phyloP scores from a whole-genome alignment of 1,284 basidiomycete genomes.

The Irpex sp. region DNA sequence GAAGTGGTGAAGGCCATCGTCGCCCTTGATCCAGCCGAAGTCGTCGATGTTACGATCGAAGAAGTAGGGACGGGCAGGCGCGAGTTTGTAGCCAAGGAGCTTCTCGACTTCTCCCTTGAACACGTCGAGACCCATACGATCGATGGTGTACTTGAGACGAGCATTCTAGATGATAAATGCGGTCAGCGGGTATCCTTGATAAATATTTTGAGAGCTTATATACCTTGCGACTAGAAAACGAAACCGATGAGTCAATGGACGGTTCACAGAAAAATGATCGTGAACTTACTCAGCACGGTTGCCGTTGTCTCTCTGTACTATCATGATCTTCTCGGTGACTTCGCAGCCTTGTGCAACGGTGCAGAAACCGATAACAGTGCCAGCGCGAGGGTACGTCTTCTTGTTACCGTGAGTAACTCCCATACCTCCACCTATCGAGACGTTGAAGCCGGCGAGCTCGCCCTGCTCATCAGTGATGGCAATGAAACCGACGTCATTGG shows the following conservation, averaged over 20 bases:
- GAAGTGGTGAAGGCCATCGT: slow-evolving; percentile 89
- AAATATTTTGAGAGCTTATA: not conserved
- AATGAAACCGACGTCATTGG: slow-evolving; percentile 95
- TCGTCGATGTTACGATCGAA: slow-evolving; percentile 93
- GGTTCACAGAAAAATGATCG: not conserved
- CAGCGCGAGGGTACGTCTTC: slow-evolving; percentile 94
- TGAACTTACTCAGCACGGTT: slow-evolving; percentile 81
- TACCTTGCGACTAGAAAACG: slow-evolving; percentile 20
- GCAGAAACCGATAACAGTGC: slow-evolving; percentile 89
- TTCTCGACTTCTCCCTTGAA: slow-evolving; percentile 93
- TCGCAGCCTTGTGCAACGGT: slow-evolving; percentile 81
- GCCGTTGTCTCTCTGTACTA: slow-evolving; percentile 93
- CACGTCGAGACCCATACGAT: slow-evolving; percentile 82
- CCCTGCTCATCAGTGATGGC: slow-evolving; percentile 78
- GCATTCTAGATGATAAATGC: slow-evolving; percentile 54
- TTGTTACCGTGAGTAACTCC: slow-evolving; percentile 99
- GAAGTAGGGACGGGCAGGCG: slow-evolving; percentile 68
- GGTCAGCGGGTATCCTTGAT: not conserved
- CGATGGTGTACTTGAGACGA: slow-evolving; percentile 95
- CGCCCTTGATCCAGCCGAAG: slow-evolving; percentile 88
- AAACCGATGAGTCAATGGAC: slow-evolving; percentile 3
- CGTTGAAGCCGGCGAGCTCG: slow-evolving; percentile 84
- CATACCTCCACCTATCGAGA: slow-evolving; percentile 93
- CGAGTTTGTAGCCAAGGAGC: slow-evolving; percentile 77
- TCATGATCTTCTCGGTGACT: slow-evolving; percentile 90